Evolutionary conservation across 331 rosid species (phyloP), one percentile per base, ranked within the genome.

Genomic region (Ulmus americana): DNA sequence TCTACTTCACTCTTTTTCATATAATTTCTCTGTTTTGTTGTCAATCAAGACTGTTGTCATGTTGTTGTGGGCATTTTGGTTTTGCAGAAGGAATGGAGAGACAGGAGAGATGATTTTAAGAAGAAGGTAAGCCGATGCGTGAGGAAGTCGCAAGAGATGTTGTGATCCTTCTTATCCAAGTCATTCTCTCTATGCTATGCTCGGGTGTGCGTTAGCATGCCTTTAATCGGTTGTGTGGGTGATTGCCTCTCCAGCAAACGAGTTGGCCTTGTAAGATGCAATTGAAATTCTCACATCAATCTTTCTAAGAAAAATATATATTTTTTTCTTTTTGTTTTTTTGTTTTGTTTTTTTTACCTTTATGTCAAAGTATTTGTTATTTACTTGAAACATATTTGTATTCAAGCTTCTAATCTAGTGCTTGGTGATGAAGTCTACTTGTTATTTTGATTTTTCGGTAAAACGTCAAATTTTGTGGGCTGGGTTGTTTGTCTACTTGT

Each of bases 51-150:
- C n/a, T 66, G 65, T 51, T 59, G 46, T 76, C 3, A 58, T 52
- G 60, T 65, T 62, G 10, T 11, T 72, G 50, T 41, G 39, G 55
- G 64, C 69, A 12, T 75, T 7, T 54, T 22, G 55, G 50, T 64
- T 50, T 45, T 79, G 85, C 95, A 92, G 98, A 92, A 92, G 64
- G 90, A 85, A 76, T 92, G 98, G 98, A 87, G 98, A 78, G 98
- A 92, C 1, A 69, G 74, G 73, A 87, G 97, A 80, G 98, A 92
- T 42, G 98, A 87, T 5, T 89, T 94, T 91, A 89, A 87, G 90
- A 94, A 90, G 71, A 94, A 87, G 75, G 95, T 94, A 51, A 66
- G 98, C 71, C 89, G 95, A 47, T 89, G 98, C 15, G 95, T 94
- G 79, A 94, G 98, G 74, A 94, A 81, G 73, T 94, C 98, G 40